Conservation (phyloP, 2,329 filamentous ascomycete genomes). For the Apiospora koreana region DNA sequence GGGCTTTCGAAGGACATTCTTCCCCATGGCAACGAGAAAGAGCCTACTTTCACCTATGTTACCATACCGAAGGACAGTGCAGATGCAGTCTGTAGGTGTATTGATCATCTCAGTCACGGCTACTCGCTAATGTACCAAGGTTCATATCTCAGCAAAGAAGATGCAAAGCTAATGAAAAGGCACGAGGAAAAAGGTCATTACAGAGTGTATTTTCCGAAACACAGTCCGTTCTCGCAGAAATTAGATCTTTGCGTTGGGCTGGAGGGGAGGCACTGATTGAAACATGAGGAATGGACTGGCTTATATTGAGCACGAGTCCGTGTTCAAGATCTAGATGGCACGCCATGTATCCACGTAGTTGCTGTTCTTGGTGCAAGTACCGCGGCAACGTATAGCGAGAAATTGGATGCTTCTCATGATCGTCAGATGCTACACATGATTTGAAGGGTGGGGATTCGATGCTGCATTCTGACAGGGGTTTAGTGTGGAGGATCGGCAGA, state of each 20-base stretch:
- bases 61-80: not conserved
- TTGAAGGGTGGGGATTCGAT: not conserved
- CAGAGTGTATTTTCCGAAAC: not conserved
- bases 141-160: not conserved
- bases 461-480: not conserved
- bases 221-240: not conserved
- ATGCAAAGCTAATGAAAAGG: not conserved
- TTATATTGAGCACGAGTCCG: not conserved
- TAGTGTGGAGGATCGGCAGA: not conserved
- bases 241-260: conserved; percentile 37
- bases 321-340: not conserved
- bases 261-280: conserved; percentile 19
- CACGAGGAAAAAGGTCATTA: not conserved
- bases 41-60: not conserved
- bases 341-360: not conserved
- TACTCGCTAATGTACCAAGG: not conserved
- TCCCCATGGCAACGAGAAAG: not conserved
- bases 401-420: too few relatives aligned
- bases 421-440: not conserved
- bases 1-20: not conserved
- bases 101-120: not conserved
- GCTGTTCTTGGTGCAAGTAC: not conserved
- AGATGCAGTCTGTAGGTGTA: not conserved
- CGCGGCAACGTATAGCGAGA: too few relatives aligned
- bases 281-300: not conserved